Percentiles rank a stretch among this genome's conserved stretches.
Conservation (phyloP, 2,329 filamentous ascomycete genomes). For the Arthrobotrys megalospora region DNA sequence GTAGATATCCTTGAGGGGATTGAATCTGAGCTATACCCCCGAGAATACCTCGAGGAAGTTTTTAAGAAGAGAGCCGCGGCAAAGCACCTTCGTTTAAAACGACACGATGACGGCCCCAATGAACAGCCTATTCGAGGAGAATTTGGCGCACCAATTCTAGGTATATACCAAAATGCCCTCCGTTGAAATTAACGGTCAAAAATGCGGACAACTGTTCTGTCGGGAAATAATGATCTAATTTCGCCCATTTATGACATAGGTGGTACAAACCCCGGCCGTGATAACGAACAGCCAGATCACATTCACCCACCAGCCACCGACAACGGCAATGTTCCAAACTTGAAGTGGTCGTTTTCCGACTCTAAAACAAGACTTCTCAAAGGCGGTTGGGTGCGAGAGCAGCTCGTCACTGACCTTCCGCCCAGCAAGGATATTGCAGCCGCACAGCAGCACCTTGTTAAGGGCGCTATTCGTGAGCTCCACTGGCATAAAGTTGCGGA, state of each 20-base stretch:
- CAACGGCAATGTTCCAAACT: slow-evolving; percentile 76
- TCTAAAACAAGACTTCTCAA: slow-evolving; percentile 65
- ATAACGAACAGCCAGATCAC: slow-evolving; percentile 76
- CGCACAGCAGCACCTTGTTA: slow-evolving; percentile 78
- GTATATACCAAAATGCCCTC: slow-evolving; percentile 67
- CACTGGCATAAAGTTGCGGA: slow-evolving; percentile 80
- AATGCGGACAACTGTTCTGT: no score
- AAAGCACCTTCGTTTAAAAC: slow-evolving; percentile 57
- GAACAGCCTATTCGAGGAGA: slow-evolving; percentile 52
- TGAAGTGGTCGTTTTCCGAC: slow-evolving; percentile 54
- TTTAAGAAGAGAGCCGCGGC: slow-evolving; percentile 39
- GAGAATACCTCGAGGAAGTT: slow-evolving; percentile 56
- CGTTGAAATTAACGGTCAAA: no score
- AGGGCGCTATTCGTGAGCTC: slow-evolving; percentile 77
- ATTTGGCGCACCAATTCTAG: slow-evolving; percentile 72
- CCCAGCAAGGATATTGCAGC: slow-evolving; percentile 77
- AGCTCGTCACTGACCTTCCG: slow-evolving; percentile 78
- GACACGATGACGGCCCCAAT: slow-evolving; percentile 38
- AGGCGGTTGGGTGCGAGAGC: slow-evolving; percentile 78
- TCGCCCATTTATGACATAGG: slow-evolving; percentile 68
- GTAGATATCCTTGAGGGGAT: slow-evolving; percentile 45
- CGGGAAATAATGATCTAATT: not conserved
- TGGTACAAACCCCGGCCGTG: slow-evolving; percentile 75
- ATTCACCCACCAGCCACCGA: slow-evolving; percentile 76
- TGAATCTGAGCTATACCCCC: slow-evolving; percentile 49